Conservation (phyloP, 1,139 yeast species). For the Arxiozyma heterogenica region DNA sequence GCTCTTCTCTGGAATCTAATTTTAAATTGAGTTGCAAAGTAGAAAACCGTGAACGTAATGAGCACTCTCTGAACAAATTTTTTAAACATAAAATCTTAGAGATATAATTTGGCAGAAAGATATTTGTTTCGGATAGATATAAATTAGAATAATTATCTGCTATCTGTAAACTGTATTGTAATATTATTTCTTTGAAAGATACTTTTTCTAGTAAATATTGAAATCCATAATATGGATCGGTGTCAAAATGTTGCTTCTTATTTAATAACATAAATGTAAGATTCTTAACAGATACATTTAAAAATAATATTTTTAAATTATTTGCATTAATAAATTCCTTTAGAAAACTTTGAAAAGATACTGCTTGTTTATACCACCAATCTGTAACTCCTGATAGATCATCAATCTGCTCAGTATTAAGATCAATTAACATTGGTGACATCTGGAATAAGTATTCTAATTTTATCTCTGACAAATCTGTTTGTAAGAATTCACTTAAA, state of each 20-base stretch:
- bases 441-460: constrained; percentile 38
- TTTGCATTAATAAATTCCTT: constrained; percentile 20
- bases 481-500: constrained; percentile 33
- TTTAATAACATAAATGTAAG: constrained; percentile 2
- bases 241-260: constrained; percentile 7
- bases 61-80: constrained; percentile 21
- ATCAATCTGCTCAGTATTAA: constrained; percentile 12
- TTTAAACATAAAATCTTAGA: constrained; percentile 21
- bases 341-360: constrained; percentile 31
- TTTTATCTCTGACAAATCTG: constrained; percentile 26
- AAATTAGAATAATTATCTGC: constrained; percentile 2
- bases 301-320: constrained; percentile 31
- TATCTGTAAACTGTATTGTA: background rate
- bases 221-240: constrained; percentile 34
- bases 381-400: constrained; percentile 5
- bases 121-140: constrained; percentile 9
- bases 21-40: constrained; percentile 30
- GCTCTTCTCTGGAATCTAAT: constrained; percentile 16
- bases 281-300: constrained; percentile 23
- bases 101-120: constrained; percentile 30
- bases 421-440: constrained; percentile 29
- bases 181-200: background rate
- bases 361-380: constrained; percentile 37
- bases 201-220: constrained; percentile 22
- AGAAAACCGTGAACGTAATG: constrained; percentile 26